Conservation (phyloP, 2,329 filamentous ascomycete genomes). For the Botryotinia narcissicola region DNA sequence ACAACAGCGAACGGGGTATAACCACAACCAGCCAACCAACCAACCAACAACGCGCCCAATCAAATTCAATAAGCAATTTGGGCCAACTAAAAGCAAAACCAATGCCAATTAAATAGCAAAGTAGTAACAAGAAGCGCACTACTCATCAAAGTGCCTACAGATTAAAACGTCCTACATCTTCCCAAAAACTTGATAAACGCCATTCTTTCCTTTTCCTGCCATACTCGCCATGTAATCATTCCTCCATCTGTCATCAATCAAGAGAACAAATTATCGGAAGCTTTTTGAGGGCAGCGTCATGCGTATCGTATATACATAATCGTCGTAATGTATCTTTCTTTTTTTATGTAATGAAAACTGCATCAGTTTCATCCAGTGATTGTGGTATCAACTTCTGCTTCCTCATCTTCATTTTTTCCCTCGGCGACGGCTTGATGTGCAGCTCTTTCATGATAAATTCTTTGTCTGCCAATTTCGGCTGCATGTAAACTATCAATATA, state of each 20-base stretch:
- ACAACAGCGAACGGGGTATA: conserved; percentile 11
- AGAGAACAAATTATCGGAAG: background rate
- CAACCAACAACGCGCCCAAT: background rate
- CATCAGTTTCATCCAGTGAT: background rate
- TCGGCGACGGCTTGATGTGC: conserved; percentile 29
- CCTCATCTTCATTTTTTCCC: conserved; percentile 24
- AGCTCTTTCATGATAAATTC: conserved; percentile 62
- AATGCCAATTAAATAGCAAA: background rate
- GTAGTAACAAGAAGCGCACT: background rate
- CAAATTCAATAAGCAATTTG: background rate
- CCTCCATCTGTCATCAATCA: background rate
- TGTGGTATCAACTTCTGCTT: conserved; percentile 18
- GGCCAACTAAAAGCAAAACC: background rate
- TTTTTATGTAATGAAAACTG: background rate
- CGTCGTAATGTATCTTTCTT: conserved; percentile 11
- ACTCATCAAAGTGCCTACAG: background rate
- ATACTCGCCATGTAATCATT: background rate
- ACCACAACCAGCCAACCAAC: background rate
- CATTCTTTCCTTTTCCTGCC: background rate
- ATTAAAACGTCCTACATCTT: background rate
- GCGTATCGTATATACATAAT: conserved; percentile 16
- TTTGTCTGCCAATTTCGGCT: conserved; percentile 66
- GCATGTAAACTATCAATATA: conserved; percentile 83
- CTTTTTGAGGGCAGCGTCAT: background rate
- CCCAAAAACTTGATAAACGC: background rate